These are phyloP conservation scores for Colletotrichum musae DNA, from an alignment of 2,329 filamentous ascomycete species.

Conservation along the genomic window DNA sequence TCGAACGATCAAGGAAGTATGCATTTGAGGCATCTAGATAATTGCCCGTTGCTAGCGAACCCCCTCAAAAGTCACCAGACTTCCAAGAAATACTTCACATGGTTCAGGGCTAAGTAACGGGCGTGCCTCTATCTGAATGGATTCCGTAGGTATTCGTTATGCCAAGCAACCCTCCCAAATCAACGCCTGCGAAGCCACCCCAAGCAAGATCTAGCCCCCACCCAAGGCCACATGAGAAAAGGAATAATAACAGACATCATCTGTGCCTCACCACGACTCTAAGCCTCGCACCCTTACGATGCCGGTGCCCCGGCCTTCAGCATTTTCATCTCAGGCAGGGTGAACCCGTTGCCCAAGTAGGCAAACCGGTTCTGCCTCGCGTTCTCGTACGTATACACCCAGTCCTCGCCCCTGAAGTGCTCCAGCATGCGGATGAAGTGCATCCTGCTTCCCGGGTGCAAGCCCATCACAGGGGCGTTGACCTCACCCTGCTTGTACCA, in stretches of 20 bases:
- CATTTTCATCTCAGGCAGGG: slow-evolving; percentile 55
- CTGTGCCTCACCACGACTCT: not conserved
- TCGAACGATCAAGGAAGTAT: no score
- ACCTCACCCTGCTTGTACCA: slow-evolving; percentile 65
- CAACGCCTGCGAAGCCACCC: slow-evolving; percentile 36
- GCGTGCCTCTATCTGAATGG: not conserved
- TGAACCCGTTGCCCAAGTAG: slow-evolving; percentile 70
- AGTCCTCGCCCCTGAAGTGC: slow-evolving; percentile 65
- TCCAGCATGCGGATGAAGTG: slow-evolving; percentile 70
- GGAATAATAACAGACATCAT: not conserved
- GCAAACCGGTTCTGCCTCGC: slow-evolving; percentile 59
- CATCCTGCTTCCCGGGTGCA: slow-evolving; percentile 66
- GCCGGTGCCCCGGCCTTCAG: slow-evolving; percentile 35
- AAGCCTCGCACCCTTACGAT: not conserved
- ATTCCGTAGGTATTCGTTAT: slow-evolving; percentile 1
- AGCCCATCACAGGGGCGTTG: slow-evolving; percentile 62
- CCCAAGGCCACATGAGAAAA: not conserved
- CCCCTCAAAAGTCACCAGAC: not conserved
- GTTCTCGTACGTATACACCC: slow-evolving; percentile 63
- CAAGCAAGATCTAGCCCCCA: slow-evolving; percentile 4
- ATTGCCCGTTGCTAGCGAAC: no score
- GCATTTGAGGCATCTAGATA: no score
- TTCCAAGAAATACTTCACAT: not conserved
- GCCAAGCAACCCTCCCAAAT: slow-evolving; percentile 15
- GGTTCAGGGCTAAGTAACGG: no score